These are phyloP conservation scores for Willaertia magna DNA, from an alignment of 208 protist genomes.

Conservation along the genomic window DNA sequence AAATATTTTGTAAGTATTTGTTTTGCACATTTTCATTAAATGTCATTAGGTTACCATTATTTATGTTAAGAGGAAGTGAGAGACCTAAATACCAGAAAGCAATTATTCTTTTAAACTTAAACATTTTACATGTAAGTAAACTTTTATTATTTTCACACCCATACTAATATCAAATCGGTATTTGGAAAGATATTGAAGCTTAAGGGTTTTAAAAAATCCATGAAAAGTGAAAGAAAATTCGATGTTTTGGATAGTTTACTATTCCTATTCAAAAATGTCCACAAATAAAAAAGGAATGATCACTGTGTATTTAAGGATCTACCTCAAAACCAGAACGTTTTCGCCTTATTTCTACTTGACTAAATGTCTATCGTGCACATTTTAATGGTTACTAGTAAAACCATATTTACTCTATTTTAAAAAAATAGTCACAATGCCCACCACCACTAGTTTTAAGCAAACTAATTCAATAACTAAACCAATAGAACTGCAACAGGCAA, in stretches of 20 bases:
- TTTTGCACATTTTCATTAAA: background rate
- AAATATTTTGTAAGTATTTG: background rate
- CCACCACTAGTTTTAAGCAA: too few relatives aligned
- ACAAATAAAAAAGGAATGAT: too few relatives aligned
- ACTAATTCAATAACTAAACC: too few relatives aligned
- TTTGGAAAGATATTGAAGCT: background rate
- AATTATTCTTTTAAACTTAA: background rate
- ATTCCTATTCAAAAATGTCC: background rate
- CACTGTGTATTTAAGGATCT: too few relatives aligned
- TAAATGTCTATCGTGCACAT: too few relatives aligned
- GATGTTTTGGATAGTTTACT: background rate
- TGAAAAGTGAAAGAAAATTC: background rate
- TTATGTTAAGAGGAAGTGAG: background rate
- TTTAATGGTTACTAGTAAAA: too few relatives aligned
- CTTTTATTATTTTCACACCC: background rate
- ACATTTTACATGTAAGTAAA: conserved; percentile 1
- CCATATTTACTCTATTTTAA: too few relatives aligned
- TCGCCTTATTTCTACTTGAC: too few relatives aligned
- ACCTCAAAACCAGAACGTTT: too few relatives aligned
- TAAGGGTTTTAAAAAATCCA: background rate
- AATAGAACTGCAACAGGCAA: too few relatives aligned
- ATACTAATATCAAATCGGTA: background rate
- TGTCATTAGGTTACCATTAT: background rate
- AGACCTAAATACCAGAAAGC: background rate
- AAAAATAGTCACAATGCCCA: too few relatives aligned